Conservation (phyloP, 768 basidiomycete genomes). For the Kockovaella imperatae region DNA sequence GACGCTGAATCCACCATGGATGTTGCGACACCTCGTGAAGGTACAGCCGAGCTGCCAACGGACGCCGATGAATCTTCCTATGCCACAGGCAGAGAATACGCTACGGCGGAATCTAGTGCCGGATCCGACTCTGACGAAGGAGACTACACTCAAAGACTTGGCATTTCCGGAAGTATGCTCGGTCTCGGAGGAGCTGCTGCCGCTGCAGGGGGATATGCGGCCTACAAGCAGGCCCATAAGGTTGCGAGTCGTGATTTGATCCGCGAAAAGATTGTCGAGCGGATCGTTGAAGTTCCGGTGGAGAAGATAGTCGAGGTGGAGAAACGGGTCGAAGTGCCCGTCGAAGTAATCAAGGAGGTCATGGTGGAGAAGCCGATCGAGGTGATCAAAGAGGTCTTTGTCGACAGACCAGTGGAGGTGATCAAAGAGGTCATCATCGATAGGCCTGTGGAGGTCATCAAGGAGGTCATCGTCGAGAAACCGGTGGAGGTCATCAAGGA, state of each 20-base stretch:
- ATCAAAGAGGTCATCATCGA: conserved; percentile 41
- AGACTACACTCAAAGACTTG: conserved; percentile 13
- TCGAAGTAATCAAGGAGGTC: conserved; percentile 21
- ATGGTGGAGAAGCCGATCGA: conserved; percentile 17
- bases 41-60: conserved; percentile 58
- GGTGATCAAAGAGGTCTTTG: conserved; percentile 29
- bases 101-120: conserved; percentile 42
- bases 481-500: conserved; percentile 10
- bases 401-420: conserved; percentile 26
- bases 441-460: conserved; percentile 33
- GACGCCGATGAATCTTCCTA: conserved; percentile 40
- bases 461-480: conserved; percentile 12
- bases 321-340: conserved; percentile 28
- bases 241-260: conserved; percentile 19
- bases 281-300: conserved; percentile 22
- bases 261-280: conserved; percentile 31
- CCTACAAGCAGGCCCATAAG: conserved; percentile 18
- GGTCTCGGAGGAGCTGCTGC: conserved; percentile 5
- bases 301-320: conserved; percentile 38
- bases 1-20: conserved; percentile 64
- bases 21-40: conserved; percentile 60
- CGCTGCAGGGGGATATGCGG: conserved; percentile 16
- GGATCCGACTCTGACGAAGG: conserved; percentile 37
- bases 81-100: conserved; percentile 39
- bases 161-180: conserved; percentile 10